phyloP scores from a whole-genome alignment of 2,329 filamentous ascomycete species.

The Fusarium verticillioides region DNA sequence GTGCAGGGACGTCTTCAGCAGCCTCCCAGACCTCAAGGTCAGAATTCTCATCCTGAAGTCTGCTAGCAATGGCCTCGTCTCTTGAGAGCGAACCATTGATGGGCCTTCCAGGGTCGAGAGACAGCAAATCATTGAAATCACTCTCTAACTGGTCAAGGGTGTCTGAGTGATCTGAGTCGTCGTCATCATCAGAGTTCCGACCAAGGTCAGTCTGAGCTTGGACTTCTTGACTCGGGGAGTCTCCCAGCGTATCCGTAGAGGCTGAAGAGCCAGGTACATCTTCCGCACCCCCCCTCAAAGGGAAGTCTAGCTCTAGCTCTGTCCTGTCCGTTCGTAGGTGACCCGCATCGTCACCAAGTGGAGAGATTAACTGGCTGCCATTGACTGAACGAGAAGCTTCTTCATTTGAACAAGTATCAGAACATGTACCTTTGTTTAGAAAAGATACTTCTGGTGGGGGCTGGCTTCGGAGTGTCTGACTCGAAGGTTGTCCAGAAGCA shows the following conservation, averaged over 20 bases:
- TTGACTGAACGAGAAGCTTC: not conserved
- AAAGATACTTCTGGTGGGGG: conserved; percentile 5
- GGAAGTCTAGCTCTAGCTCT: not conserved
- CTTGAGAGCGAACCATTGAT: not conserved
- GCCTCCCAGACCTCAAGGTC: not conserved
- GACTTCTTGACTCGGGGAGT: not conserved
- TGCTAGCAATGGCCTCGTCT: not conserved
- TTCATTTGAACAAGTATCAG: not conserved
- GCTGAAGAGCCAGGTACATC: not conserved
- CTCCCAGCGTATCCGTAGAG: not conserved
- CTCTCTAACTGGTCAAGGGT: not conserved
- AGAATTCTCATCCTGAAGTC: not conserved
- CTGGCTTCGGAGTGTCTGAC: not conserved
- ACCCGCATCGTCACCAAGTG: not conserved
- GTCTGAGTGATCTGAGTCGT: not conserved
- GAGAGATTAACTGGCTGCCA: not conserved
- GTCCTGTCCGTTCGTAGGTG: not conserved
- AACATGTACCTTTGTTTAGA: not conserved
- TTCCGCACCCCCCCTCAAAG: not conserved
- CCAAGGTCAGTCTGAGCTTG: not conserved
- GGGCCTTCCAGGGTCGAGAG: not conserved
- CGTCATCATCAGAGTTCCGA: not conserved
- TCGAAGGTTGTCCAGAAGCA: not conserved
- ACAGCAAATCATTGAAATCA: not conserved
- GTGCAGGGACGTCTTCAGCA: not conserved